Conservation (phyloP, 139 green algal genomes). For the Haematococcus lacustris region DNA sequence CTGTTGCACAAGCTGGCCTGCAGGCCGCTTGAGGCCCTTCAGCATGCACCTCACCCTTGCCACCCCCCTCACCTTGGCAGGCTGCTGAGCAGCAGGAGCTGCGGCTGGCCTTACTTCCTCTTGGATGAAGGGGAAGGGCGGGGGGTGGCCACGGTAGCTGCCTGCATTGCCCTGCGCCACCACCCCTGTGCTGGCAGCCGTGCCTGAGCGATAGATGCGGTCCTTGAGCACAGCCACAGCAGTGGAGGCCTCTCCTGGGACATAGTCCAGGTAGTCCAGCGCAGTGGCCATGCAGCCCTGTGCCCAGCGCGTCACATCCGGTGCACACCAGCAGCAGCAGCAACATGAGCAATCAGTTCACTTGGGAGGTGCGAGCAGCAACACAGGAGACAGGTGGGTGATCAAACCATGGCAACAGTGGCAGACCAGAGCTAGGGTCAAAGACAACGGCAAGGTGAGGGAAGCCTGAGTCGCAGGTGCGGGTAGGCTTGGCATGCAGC, state of each 20-base stretch:
- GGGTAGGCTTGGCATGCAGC: not conserved
- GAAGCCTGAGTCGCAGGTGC: not conserved
- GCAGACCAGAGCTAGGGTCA: too few species aligned
- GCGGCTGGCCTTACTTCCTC: slow-evolving; percentile 36
- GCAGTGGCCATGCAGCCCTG: slow-evolving; percentile 71
- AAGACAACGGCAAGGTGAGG: too few species aligned
- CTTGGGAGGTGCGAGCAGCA: too few species aligned
- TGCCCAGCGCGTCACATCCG: too few species aligned
- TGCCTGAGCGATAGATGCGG: slow-evolving; percentile 68
- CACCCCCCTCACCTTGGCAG: not conserved
- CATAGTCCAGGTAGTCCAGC: slow-evolving; percentile 52
- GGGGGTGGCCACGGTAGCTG: slow-evolving; percentile 28
- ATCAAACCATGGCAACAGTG: too few species aligned
- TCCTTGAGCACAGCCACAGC: slow-evolving; percentile 69
- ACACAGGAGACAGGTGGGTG: too few species aligned
- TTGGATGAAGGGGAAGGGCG: slow-evolving; percentile 61
- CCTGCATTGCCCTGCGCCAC: too few species aligned
- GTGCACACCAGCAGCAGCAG: too few species aligned
- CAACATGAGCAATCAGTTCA: too few species aligned
- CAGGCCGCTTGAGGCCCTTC: too few species aligned
- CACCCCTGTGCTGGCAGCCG: slow-evolving; percentile 15
- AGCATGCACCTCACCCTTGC: not conserved
- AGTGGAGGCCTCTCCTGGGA: slow-evolving; percentile 39
- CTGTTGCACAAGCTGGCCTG: too few species aligned
- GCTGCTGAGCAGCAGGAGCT: slow-evolving; percentile 21